Base-by-base conservation (phyloP, 352 stramenopile species). In the Pythium phragmitis region DNA sequence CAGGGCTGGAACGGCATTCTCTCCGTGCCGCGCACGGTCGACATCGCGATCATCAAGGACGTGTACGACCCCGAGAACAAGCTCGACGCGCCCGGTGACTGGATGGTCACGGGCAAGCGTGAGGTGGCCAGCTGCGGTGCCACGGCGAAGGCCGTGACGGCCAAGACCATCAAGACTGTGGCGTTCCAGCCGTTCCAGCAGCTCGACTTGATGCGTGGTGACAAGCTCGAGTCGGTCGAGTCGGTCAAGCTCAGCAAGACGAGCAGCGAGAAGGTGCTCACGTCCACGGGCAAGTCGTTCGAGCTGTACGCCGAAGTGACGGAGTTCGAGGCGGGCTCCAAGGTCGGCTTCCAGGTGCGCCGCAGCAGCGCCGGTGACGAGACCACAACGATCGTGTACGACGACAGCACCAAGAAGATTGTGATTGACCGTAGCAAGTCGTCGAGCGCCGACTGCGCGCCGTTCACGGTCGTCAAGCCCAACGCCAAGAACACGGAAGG, bases 1-100 rank as follows among this genome's bases (percentile, higher is more conserved):
- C 80, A 90, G 60, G 80, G 80, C 34, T 90, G 80, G 80, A 79
- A 87, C 55, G 80, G 80, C 42, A 85, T 90, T 6, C 67, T 88
- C 0, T 88, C 79, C 7, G 34, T 90, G 23, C 80, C 76, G 13
- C 80, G 80, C 36, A 73, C 82, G 47, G 73, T 88, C 0, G 66
- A 70, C 21, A 79, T 90, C 49, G 65, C 57, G 16, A 88, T 86
- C 45, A 36, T 88, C 12, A 71, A 71, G 17, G 52, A 86, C 54
- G 76, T 90, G 21, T 63, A 77, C 67, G 81, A 90, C 50, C 57
- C 70, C 0, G 74, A 84, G 16, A 61, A 79, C 16, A 70, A 79
- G 60, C 60, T 88, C 6, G 72, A 71, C 17, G 72, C 72, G 12
- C 72, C 76, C 33, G 78, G 79, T 26, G 79, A 88, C 69, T 88